Percentiles rank a stretch among this genome's conserved stretches.
Conservation (phyloP, 805 yeast species). For the Candida coleopterorum region DNA sequence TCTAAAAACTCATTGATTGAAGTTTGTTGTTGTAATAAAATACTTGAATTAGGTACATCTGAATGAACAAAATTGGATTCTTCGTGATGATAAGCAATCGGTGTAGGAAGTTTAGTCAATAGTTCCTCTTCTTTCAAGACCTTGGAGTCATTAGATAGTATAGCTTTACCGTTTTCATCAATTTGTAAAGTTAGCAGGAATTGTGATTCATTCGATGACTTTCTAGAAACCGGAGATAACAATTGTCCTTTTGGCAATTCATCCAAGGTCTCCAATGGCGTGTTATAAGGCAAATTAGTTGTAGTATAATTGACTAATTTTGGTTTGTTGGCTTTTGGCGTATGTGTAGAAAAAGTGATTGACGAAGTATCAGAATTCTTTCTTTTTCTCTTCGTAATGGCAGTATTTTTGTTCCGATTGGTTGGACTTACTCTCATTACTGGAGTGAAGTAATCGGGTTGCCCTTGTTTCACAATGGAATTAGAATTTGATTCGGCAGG, state of each 20-base stretch:
- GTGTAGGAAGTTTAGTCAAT: not conserved
- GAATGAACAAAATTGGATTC: not conserved
- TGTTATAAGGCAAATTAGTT: slow-evolving; percentile 8
- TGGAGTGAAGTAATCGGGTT: slow-evolving; percentile 41
- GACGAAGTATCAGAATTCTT: slow-evolving; percentile 6
- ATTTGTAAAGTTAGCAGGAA: slow-evolving; percentile 33
- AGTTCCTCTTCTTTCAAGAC: not conserved
- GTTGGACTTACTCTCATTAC: slow-evolving; percentile 39
- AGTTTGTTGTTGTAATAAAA: slow-evolving; percentile 1
- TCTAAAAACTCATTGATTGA: not conserved
- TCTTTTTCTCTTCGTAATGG: slow-evolving; percentile 10
- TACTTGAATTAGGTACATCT: not conserved
- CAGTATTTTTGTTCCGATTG: slow-evolving; percentile 7
- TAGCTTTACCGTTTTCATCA: slow-evolving; percentile 40
- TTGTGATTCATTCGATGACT: slow-evolving; percentile 10
- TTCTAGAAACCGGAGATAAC: slow-evolving; percentile 9
- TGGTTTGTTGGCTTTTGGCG: slow-evolving; percentile 7
- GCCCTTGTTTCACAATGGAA: slow-evolving; percentile 34
- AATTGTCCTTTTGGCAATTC: slow-evolving; percentile 21
- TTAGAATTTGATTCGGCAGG: slow-evolving; percentile 40
- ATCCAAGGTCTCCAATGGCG: slow-evolving; percentile 27
- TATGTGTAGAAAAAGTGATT: too few species aligned
- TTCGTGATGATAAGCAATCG: not conserved
- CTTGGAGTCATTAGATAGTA: slow-evolving; percentile 23
- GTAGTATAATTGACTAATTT: slow-evolving; percentile 6